Conservation (phyloP, 2,329 filamentous ascomycete species). For the Xylariaceae sp. region DNA sequence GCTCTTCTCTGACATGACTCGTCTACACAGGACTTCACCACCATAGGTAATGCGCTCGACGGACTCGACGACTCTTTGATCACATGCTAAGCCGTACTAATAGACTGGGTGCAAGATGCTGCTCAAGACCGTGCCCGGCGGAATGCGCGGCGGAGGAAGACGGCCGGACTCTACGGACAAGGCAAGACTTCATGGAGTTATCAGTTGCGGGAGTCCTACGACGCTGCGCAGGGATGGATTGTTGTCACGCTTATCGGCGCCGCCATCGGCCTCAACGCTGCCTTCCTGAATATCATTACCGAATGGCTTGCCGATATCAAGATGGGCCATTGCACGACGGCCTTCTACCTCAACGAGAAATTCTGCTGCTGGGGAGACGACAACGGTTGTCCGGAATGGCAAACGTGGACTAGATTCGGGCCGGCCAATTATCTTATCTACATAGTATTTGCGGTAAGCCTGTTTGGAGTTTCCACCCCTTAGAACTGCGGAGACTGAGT, state of each 20-base stretch:
- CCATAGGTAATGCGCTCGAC: slow-evolving; percentile 58
- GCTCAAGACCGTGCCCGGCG: slow-evolving; percentile 81
- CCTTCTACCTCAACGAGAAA: slow-evolving; percentile 93
- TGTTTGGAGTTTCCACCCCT: background rate
- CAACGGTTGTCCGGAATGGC: slow-evolving; percentile 83
- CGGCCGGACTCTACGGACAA: slow-evolving; percentile 65
- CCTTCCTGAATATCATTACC: slow-evolving; percentile 88
- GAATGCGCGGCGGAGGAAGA: slow-evolving; percentile 66
- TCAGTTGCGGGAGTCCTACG: slow-evolving; percentile 79
- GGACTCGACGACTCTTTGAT: slow-evolving; percentile 6
- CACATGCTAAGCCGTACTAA: slow-evolving; percentile 33
- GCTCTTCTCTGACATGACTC: background rate
- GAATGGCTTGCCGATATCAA: slow-evolving; percentile 98
- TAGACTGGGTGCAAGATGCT: slow-evolving; percentile 97
- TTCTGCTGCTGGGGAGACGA: slow-evolving; percentile 99
- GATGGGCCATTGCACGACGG: slow-evolving; percentile 89
- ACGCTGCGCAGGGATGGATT: slow-evolving; percentile 96
- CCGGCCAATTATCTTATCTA: slow-evolving; percentile 84
- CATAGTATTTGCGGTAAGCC: slow-evolving; percentile 69
- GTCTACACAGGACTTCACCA: slow-evolving; percentile 75
- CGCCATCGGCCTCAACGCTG: slow-evolving; percentile 91
- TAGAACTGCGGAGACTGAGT: slow-evolving; percentile 14
- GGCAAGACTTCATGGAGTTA: slow-evolving; percentile 71
- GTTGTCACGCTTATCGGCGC: slow-evolving; percentile 89
- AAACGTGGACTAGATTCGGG: slow-evolving; percentile 74